Evolutionary conservation across 1,139 yeast genomes (phyloP).

Genomic region (Pichia sp.): DNA sequence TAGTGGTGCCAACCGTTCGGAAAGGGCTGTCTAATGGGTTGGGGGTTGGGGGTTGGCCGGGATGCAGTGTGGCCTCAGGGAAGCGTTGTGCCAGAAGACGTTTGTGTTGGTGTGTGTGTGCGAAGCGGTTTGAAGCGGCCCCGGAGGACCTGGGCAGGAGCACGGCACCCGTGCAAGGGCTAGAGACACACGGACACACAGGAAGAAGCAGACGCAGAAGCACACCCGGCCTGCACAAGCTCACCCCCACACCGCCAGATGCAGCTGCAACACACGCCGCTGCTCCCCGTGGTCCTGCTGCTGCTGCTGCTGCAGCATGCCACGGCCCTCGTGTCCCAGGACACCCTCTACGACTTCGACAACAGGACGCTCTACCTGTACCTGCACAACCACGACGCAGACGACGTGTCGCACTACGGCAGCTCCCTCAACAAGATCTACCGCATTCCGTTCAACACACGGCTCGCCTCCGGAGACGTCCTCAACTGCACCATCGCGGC

Average conservation of each 20-base stretch:
- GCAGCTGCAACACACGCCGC: neutral
- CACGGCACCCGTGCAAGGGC: no score
- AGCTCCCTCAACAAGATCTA: constrained; percentile 24
- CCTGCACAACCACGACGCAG: constrained; percentile 29
- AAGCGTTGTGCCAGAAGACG: no score
- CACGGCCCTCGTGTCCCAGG: constrained; percentile 26
- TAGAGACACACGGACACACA: no score
- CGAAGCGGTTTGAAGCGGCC: no score
- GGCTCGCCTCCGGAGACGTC: constrained; percentile 26
- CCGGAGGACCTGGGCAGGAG: no score
- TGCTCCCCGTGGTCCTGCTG: neutral
- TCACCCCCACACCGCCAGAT: neutral
- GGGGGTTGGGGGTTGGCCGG: no score
- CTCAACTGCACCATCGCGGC: constrained; percentile 21
- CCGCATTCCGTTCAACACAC: constrained; percentile 33
- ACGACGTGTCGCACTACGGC: constrained; percentile 23
- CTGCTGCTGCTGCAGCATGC: neutral
- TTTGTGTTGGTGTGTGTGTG: no score
- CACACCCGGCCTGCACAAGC: no score
- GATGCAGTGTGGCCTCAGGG: no score
- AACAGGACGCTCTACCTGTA: constrained; percentile 39
- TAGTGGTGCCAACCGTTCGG: neutral
- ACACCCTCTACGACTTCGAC: constrained; percentile 38
- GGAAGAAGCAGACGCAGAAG: no score
- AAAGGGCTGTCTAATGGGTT: neutral